A percentile compares a stretch with the other conserved stretches of the same genome.
phyloP scores from a whole-genome alignment of 2,329 filamentous ascomycete species.

The Penicillium palitans region DNA sequence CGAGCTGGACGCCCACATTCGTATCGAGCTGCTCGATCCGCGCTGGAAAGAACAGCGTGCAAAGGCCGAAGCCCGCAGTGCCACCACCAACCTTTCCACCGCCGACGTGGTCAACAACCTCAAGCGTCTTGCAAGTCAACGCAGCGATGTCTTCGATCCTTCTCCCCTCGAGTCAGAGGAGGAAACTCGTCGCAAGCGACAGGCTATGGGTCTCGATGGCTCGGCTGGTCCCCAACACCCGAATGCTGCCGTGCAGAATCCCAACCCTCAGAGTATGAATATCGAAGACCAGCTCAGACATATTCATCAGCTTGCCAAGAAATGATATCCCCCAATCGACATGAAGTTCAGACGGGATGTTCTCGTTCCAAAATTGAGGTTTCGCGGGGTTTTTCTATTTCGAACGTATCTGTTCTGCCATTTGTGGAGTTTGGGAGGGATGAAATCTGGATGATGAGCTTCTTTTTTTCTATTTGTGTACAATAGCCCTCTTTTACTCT shows the following conservation, averaged over 20 bases:
- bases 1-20: conserved; percentile 89
- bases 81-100: conserved; percentile 82
- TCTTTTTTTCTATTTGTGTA: conserved; percentile 8
- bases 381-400: background rate
- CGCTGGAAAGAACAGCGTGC: conserved; percentile 94
- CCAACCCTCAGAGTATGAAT: conserved; percentile 57
- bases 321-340: conserved; percentile 21
- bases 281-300: conserved; percentile 82
- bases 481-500: conserved; percentile 6
- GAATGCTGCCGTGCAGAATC: conserved; percentile 28
- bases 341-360: background rate
- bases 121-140: conserved; percentile 88
- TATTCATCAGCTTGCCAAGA: conserved; percentile 59
- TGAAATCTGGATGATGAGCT: conserved; percentile 7
- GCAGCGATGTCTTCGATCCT: conserved; percentile 80
- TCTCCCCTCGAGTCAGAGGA: conserved; percentile 65
- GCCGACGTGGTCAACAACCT: conserved; percentile 89
- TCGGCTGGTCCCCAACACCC: conserved; percentile 30
- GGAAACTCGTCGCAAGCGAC: conserved; percentile 73
- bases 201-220: conserved; percentile 53
- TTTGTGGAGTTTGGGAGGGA: conserved; percentile 10
- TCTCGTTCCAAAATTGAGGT: background rate
- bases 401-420: conserved; percentile 3
- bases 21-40: conserved; percentile 90
- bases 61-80: conserved; percentile 79